Conservation (phyloP, 192 early-diverging fungal species). For the Geosiphon pyriformis region DNA sequence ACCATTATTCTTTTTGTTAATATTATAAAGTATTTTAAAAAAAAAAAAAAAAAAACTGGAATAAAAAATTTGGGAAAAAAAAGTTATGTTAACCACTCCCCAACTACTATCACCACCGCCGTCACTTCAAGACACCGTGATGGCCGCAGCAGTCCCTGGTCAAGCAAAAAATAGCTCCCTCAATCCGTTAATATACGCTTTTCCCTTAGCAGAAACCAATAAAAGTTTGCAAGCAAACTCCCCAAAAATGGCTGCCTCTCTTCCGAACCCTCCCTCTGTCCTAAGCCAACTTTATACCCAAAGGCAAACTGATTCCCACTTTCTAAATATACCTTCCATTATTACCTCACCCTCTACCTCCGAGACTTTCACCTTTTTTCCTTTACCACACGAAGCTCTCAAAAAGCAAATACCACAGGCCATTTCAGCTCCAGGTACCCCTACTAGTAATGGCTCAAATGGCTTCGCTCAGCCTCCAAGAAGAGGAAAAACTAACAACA, state of each 20-base stretch:
- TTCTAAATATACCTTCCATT: constrained; percentile 22
- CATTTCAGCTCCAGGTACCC: constrained; percentile 22
- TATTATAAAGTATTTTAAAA: too few species aligned
- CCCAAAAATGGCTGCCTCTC: constrained; percentile 13
- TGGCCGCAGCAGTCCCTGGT: too few species aligned
- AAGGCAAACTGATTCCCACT: background rate
- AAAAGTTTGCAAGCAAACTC: background rate
- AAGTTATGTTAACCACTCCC: too few species aligned
- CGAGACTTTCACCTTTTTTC: constrained; percentile 14
- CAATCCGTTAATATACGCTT: background rate
- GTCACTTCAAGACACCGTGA: too few species aligned
- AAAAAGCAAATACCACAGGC: constrained; percentile 22
- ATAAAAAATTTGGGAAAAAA: too few species aligned
- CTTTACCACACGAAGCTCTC: constrained; percentile 1
- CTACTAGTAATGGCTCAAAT: constrained; percentile 11
- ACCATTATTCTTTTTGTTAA: too few species aligned
- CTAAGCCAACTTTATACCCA: constrained; percentile 6
- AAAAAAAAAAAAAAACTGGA: too few species aligned
- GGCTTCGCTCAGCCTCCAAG: constrained; percentile 11
- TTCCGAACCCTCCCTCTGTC: constrained; percentile 18
- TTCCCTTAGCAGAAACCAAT: background rate
- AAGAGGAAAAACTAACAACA: constrained; percentile 1
- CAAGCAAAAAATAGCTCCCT: background rate
- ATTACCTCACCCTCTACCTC: constrained; percentile 15
- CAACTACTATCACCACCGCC: too few species aligned